These are phyloP conservation scores for Hymenoscyphus scutula DNA, from an alignment of 2,329 filamentous ascomycete genomes.

Conservation along the genomic window DNA sequence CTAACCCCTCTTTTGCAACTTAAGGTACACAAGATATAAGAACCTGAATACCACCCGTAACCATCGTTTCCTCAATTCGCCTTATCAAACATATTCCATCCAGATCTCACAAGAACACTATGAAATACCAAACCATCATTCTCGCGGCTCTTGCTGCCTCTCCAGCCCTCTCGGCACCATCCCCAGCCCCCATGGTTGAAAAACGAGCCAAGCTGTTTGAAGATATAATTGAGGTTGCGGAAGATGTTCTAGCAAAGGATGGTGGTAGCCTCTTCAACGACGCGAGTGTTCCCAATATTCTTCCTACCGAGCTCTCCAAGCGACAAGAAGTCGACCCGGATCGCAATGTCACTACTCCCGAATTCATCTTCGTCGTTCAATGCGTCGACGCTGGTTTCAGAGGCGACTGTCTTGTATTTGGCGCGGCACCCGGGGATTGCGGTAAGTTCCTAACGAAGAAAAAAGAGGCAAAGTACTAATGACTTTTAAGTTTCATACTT, in stretches of 20 bases:
- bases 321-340: not conserved
- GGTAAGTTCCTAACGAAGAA: not conserved
- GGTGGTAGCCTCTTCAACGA: not conserved
- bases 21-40: not conserved
- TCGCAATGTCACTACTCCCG: not conserved
- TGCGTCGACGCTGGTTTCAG: not conserved
- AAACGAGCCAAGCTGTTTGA: not conserved
- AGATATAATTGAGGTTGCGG: not conserved
- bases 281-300: not conserved
- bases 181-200: not conserved
- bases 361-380: not conserved
- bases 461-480: not conserved
- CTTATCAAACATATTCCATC: not conserved
- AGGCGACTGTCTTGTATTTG: not conserved
- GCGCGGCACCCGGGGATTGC: not conserved
- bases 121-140: not conserved
- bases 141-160: not conserved
- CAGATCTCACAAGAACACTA: not conserved
- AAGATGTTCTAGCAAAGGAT: not conserved
- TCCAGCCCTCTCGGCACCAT: not conserved
- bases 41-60: not conserved
- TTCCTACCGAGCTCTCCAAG: not conserved
- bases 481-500: not conserved
- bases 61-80: not conserved
- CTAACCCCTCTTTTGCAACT: not conserved